These are phyloP conservation scores for Aspergillus eucalypticola DNA, from an alignment of 2,329 filamentous ascomycete genomes.

Conservation along the genomic window DNA sequence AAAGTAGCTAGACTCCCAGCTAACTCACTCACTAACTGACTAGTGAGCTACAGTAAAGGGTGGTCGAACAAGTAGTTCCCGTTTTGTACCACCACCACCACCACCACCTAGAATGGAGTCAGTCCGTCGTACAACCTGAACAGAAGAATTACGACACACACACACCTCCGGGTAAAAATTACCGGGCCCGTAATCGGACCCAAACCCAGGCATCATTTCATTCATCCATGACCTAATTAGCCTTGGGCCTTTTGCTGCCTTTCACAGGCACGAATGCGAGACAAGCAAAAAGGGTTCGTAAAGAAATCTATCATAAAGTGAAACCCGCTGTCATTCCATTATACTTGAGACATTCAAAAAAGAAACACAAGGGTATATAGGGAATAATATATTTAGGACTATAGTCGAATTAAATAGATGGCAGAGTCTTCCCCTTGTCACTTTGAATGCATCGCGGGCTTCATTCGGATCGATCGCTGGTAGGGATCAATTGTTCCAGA, in stretches of 20 bases:
- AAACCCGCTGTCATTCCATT: not conserved
- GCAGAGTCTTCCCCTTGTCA: not conserved
- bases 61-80: constrained; percentile 2
- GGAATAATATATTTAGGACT: not conserved
- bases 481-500: constrained; percentile 17
- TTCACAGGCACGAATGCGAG: not conserved
- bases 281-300: not conserved
- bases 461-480: constrained; percentile 12
- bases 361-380: not conserved
- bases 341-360: not conserved
- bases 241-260: not conserved
- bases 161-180: not conserved
- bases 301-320: not conserved
- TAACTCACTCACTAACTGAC: not conserved
- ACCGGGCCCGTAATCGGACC: not conserved
- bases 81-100: constrained; percentile 7
- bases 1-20: not conserved
- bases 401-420: not conserved
- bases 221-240: not conserved
- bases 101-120: not conserved
- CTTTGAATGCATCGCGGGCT: not conserved
- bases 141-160: not conserved
- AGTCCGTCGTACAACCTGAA: not conserved
- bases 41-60: too few relatives aligned
- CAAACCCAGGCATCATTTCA: not conserved